Base-by-base conservation (phyloP, 257 asterid species). In the Petrea volubilis region DNA sequence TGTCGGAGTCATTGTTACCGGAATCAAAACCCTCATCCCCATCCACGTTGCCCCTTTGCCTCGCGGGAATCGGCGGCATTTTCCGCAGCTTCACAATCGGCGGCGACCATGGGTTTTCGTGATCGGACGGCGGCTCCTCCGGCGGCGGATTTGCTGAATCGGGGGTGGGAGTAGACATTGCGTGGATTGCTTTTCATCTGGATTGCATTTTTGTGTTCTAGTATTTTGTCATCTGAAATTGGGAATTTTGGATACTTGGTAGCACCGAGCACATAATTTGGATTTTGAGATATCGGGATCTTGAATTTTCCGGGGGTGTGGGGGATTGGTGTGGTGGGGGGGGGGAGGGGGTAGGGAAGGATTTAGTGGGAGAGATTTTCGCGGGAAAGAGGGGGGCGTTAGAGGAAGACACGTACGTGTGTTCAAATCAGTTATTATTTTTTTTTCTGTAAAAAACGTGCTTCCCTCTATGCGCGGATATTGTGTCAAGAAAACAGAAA, bases 311-410 rank as follows among this genome's bases (percentile, higher is more conserved):
- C 67, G 28, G 23, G 40, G 56, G 52, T 28, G 44, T 14, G 68
- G 46, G 55, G 43, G 56, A 52, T 20, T 66, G 64, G 43, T 53
- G 12, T 40, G 68, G 71, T 13, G 18, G 29, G 68, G 9, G 25
- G 66, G 46, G 69, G 38, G 60, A 64, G 41, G 78, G 29, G 62
- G 64, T 43, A 44, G 21, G 56, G 66, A 23, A 52, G n/a, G 57
- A 41, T 70, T 43, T 50, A 25, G 57, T 78, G 72, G 67, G 82
- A 77, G 88, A 77, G 87, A 75, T 88, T 85, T 88, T 88, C 89
- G 91, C 91, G 98, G 96, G 95, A 90, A 83, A 65, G 64, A 36
- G 76, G 76, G n/a, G 79, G 72, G 66, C 34, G 65, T 64, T 76
- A 59, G 82, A 79, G 78, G 78, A 58, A 12, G 85, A 79, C 95